Evolutionary conservation across 495 filamentous ascomycete genomes (phyloP), one percentile per base, ranked within the genome.

Genomic region (Pyrenula massariospora): DNA sequence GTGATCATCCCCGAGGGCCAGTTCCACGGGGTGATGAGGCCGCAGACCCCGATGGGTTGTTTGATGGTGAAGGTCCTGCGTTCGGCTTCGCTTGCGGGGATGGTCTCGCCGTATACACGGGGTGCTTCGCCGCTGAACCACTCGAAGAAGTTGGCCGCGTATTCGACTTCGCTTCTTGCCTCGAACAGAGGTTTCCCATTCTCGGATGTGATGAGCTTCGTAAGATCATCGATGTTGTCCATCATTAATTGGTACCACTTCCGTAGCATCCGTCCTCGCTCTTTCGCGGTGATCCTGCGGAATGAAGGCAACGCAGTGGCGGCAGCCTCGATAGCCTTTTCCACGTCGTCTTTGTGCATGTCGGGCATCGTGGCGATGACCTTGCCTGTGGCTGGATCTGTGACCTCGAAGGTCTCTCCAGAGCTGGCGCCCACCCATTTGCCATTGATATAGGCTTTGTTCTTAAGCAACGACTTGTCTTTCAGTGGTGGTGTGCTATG

Each of bases 1-100:
- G 91, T 92, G 61, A 94, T 86, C 91, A 95, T 96, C 5, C 91
- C 91, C 8, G 87, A 85, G 1, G 91, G 91, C 70, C 94, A 96
- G 72, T 95, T 96, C 91, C 91, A 95, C 22, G 93, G 93, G 67
- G 93, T 96, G 66, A 98, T 96, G 25, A 98, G 73, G 12, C 90
- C 92, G 63, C 89, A 94, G 12, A 98, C 92, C 59, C 93, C 93
- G 50, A 97, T 82, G 3, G 93, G 92, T 70, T 96, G 84, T 68
- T 87, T 89, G 22, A 88, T 66, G 0, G 88, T 92, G 24, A 87
- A 77, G 1, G 91, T 76, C n/a, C 88, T 77, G 72, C 90, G 91
- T 0, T 80, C 83, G 0, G 84, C 69, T 3, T 85, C 69, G 10
- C 81, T 78, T 21, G 85, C 74, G 10, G 85, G 82, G 58, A 96